Evolutionary conservation across 345 rosid genomes (phyloP).

Genomic region (Ailanthus altissimus): DNA sequence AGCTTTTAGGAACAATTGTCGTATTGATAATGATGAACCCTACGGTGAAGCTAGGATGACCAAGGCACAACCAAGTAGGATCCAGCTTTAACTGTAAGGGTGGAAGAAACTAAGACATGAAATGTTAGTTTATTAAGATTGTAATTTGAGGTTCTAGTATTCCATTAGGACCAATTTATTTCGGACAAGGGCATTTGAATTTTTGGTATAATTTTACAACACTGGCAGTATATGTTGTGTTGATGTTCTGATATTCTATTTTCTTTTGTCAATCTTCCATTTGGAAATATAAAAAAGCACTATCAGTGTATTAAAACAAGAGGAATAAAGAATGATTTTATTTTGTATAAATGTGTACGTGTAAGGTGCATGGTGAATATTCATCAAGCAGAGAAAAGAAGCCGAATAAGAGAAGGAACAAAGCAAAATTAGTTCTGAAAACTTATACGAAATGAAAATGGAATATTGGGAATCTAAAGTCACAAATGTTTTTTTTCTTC

Average conservation of each 20-base stretch:
- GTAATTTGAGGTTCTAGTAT: constrained; percentile 12
- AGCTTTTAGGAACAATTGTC: constrained; percentile 74
- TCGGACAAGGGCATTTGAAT: constrained; percentile 5
- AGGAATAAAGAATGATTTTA: constrained; percentile 10
- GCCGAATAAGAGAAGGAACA: too few species aligned
- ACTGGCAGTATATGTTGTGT: constrained; percentile 15
- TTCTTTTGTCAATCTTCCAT: not conserved
- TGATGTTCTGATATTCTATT: not conserved
- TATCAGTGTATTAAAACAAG: not conserved
- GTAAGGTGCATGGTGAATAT: too few species aligned
- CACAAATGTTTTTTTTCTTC: too few species aligned
- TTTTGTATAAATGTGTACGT: too few species aligned
- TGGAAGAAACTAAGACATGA: not conserved
- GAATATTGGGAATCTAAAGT: too few species aligned
- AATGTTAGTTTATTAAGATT: constrained; percentile 8
- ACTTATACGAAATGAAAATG: too few species aligned
- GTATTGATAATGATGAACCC: constrained; percentile 82
- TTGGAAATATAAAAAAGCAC: not conserved
- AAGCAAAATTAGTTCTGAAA: too few species aligned
- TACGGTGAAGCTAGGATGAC: constrained; percentile 77
- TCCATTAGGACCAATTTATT: constrained; percentile 19
- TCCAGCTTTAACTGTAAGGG: constrained; percentile 42
- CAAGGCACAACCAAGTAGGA: constrained; percentile 67
- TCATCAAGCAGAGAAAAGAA: too few species aligned
- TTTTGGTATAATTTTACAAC: constrained; percentile 5